These are phyloP conservation scores for Staphylotrichum longicolle DNA, from an alignment of 495 filamentous ascomycete genomes.

Conservation along the genomic window DNA sequence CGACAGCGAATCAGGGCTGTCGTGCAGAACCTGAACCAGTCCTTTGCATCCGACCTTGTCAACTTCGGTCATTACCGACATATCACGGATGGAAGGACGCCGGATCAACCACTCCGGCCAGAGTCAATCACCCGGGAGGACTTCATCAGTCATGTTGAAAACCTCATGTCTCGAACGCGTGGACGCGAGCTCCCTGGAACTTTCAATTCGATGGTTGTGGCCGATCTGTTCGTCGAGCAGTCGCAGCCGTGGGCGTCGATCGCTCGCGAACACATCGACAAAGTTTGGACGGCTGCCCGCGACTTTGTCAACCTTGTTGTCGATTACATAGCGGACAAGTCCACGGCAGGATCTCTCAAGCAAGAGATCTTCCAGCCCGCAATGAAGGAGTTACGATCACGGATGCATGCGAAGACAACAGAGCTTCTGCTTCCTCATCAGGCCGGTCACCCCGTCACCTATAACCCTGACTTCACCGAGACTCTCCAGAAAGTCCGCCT, in stretches of 20 bases:
- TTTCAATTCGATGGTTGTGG: slow-evolving; percentile 48
- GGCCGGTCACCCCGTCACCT: slow-evolving; percentile 51
- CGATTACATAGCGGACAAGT: slow-evolving; percentile 30
- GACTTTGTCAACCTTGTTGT: slow-evolving; percentile 31
- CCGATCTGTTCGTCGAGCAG: slow-evolving; percentile 47
- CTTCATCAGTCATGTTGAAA: slow-evolving; percentile 36
- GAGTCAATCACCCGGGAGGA: slow-evolving; percentile 37
- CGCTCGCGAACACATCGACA: slow-evolving; percentile 22
- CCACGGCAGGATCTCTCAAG: slow-evolving; percentile 34
- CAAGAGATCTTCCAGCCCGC: slow-evolving; percentile 32
- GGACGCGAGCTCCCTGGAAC: slow-evolving; percentile 50
- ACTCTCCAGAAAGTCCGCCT: no score
- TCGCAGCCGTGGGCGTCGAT: slow-evolving; percentile 40
- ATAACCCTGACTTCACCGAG: slow-evolving; percentile 56
- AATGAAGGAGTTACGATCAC: slow-evolving; percentile 26
- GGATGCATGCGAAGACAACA: slow-evolving; percentile 31
- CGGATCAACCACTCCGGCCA: no score
- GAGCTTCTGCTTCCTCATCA: slow-evolving; percentile 41
- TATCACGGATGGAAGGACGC: no score
- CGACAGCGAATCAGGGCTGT: slow-evolving; percentile 58
- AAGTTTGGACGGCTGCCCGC: slow-evolving; percentile 30
- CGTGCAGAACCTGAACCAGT: slow-evolving; percentile 56
- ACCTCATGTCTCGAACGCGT: slow-evolving; percentile 32
- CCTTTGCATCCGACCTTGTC: slow-evolving; percentile 56
- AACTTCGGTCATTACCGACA: no score